These are phyloP conservation scores for Amaranthus palmeri DNA, from an alignment of 148 eudicot genomes.

Conservation along the genomic window DNA sequence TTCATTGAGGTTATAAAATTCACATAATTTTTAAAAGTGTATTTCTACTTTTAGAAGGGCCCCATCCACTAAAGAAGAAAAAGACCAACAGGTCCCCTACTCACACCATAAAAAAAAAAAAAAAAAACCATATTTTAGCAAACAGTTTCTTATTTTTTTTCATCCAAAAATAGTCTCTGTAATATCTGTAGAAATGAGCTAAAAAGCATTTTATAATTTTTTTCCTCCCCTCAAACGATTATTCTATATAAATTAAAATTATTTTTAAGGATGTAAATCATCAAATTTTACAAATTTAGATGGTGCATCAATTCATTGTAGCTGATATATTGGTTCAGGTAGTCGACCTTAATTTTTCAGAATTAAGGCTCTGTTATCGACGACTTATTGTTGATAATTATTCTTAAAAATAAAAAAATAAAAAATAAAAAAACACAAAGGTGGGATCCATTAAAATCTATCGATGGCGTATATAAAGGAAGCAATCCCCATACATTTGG, in stretches of 20 bases:
- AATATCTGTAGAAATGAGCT: neutral
- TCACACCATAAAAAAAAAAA: neutral
- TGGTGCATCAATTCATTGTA: no score
- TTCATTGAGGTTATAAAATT: no score
- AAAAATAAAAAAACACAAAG: neutral
- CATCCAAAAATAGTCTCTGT: neutral
- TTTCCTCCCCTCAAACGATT: neutral
- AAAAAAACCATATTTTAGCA: neutral
- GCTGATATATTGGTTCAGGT: no score
- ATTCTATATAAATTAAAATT: neutral
- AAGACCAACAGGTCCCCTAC: neutral
- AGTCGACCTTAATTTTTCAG: no score
- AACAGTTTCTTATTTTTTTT: neutral
- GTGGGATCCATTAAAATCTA: neutral
- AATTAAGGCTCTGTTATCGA: no score
- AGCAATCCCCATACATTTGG: conserved; percentile 19
- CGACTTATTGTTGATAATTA: neutral
- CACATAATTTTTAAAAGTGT: no score
- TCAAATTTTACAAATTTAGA: no score
- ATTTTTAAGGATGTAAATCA: no score
- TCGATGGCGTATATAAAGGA: conserved; percentile 31
- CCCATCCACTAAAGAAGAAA: conserved; percentile 7
- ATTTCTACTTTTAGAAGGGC: neutral
- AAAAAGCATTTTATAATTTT: neutral
- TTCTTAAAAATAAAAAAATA: neutral